Evolutionary conservation across 2,329 filamentous ascomycete genomes (phyloP).

Genomic region (Cytospora piceicola): DNA sequence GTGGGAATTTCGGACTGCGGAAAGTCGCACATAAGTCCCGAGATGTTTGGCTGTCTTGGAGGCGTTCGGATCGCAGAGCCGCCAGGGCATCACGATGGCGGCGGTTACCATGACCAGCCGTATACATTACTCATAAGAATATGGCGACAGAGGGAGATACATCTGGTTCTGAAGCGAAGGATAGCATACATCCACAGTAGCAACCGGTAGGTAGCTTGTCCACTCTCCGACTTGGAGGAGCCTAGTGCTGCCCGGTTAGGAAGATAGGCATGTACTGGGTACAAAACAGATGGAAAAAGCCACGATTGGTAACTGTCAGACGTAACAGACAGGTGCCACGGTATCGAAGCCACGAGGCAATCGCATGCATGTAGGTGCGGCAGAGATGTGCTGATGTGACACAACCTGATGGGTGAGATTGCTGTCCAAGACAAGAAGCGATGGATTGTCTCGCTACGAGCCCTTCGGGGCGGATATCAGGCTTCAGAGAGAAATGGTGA

Average conservation of each 20-base stretch:
- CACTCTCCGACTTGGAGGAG: background rate
- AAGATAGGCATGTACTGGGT: background rate
- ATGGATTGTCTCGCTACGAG: slow-evolving; percentile 14
- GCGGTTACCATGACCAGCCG: background rate
- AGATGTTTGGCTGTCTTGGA: background rate
- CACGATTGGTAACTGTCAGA: slow-evolving; percentile 16
- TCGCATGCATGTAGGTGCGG: slow-evolving; percentile 11
- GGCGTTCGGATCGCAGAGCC: background rate
- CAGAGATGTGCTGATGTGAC: slow-evolving; percentile 6
- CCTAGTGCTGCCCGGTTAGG: background rate
- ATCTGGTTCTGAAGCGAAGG: background rate
- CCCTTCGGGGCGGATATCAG: background rate
- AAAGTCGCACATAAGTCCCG: background rate
- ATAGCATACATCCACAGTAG: background rate
- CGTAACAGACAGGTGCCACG: slow-evolving; percentile 18
- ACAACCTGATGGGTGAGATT: slow-evolving; percentile 25
- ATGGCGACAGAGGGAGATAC: background rate
- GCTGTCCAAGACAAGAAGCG: slow-evolving; percentile 23
- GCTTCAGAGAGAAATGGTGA: slow-evolving; percentile 14
- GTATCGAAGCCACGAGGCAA: slow-evolving; percentile 19
- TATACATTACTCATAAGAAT: background rate
- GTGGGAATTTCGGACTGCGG: slow-evolving; percentile 4
- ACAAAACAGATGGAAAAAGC: background rate
- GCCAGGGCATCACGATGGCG: background rate
- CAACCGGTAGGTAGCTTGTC: background rate